Base-by-base conservation (phyloP, 2,329 filamentous ascomycete genomes). In the Trichoderma atrobrunneum region DNA sequence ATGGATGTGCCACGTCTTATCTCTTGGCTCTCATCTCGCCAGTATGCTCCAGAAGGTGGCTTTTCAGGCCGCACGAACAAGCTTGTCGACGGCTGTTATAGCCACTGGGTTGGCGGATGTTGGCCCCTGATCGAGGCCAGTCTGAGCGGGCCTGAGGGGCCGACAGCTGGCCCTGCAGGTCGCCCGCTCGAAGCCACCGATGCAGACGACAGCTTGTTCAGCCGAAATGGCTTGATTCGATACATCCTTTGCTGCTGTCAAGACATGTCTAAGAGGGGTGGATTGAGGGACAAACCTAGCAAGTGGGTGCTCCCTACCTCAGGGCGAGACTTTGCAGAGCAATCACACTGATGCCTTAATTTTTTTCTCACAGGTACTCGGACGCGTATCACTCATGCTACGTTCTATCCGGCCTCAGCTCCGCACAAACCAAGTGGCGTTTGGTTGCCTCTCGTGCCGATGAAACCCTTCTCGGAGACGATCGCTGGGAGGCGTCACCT, bases 71-170 rank as follows among this genome's bases (percentile, higher is more conserved):
- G 96, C 76, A 97, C 95, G 32, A 98, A 98, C 86, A 99, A 99
- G 84, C 87, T 99, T 36, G 96, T 98, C 36, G 96, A 99, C 81
- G 96, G 95, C 60, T 99, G 96, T 84, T 99, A 99, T 84, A 97
- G 93, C 80, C 95, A 98, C 82, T 99, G 96, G 96, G 92, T 97
- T 39, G 96, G 96, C 70, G 93, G 92, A 70, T 98, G 95, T 84
- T 99, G 95, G 93, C 92, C 95, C 60, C 83, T 99, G 75, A 86
- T 98, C 76, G 92, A 98, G 84, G 93, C 93, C 72, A 91, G 91
- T 70, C 83, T 96, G 72, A 87, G 88, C 75, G 88, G 87, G 32
- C 84, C 85, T 70, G 82, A 76, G 77, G 78, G 75, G 73, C 76
- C 77, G 72, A 75, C 74, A 74, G 75, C 78, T 78, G 73, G 72